phyloP scores from a whole-genome alignment of 768 basidiomycete genomes.

The Calocybe cyanea region DNA sequence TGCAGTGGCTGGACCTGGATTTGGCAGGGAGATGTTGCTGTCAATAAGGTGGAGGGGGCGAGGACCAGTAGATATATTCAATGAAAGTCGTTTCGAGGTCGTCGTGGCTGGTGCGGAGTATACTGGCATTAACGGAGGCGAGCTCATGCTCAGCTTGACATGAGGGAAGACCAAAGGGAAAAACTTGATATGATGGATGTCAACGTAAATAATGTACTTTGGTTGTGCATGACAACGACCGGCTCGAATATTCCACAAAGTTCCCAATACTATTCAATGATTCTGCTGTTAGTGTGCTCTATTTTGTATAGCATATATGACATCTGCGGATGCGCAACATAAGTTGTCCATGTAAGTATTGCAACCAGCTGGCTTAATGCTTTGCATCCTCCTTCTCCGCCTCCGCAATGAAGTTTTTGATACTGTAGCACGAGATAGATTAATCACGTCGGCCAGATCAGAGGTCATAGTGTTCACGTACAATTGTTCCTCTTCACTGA shows the following conservation, averaged over 20 bases:
- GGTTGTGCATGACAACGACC: too few species aligned
- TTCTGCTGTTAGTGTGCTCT: background rate
- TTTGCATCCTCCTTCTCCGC: constrained; percentile 72
- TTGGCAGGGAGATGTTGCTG: constrained; percentile 21
- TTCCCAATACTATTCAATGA: too few species aligned
- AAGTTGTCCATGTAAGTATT: constrained; percentile 6
- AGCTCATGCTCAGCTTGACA: constrained; percentile 10
- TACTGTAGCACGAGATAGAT: too few species aligned
- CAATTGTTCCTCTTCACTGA: constrained; percentile 84
- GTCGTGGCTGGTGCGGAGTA: constrained; percentile 6
- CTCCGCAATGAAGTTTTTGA: constrained; percentile 75
- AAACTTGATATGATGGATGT: background rate
- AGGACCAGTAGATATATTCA: constrained; percentile 30
- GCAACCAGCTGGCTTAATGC: constrained; percentile 29
- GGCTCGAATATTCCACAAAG: too few species aligned
- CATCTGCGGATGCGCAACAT: background rate
- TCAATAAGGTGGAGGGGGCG: constrained; percentile 47
- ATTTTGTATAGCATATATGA: constrained; percentile 5
- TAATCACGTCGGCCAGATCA: too few species aligned
- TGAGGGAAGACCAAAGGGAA: background rate
- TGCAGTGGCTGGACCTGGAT: constrained; percentile 14
- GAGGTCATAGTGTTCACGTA: constrained; percentile 35
- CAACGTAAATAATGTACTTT: background rate
- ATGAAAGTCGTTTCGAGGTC: constrained; percentile 27
- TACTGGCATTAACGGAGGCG: constrained; percentile 9